Conservation (phyloP, 805 yeast species). For the Saccharomycopsis fibuligera region DNA sequence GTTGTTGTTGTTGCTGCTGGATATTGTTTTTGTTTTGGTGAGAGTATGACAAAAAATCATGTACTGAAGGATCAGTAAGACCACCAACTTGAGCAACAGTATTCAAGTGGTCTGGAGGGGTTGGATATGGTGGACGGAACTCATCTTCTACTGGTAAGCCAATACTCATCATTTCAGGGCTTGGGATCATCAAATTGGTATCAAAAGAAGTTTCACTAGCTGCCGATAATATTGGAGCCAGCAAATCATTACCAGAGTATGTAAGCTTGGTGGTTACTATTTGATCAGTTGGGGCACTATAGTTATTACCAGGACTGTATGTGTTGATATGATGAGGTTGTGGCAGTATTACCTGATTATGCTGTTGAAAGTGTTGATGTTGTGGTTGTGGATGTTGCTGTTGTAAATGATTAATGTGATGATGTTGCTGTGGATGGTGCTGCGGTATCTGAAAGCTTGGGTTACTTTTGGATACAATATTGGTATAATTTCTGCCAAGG, state of each 20-base stretch:
- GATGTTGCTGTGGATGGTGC: neutral
- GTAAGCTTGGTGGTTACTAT: neutral
- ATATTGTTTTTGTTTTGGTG: neutral
- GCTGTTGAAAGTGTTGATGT: too few species aligned
- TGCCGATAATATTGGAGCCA: neutral
- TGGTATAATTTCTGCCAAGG: too few species aligned
- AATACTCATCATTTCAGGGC: conserved; percentile 1
- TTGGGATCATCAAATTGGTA: neutral
- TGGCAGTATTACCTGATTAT: too few species aligned
- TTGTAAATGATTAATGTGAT: neutral
- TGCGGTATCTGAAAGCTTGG: neutral
- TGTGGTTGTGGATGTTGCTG: neutral
- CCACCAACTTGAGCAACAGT: too few species aligned
- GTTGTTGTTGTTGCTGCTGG: neutral
- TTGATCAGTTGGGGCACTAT: neutral
- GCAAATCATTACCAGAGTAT: neutral
- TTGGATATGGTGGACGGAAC: conserved; percentile 7
- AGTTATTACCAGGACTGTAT: too few species aligned
- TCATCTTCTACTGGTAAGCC: conserved; percentile 4
- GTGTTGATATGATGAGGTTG: too few species aligned
- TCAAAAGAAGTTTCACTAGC: conserved; percentile 9
- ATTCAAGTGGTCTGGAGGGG: conserved; percentile 10
- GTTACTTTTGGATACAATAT: too few species aligned
- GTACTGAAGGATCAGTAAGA: neutral
- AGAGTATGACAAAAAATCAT: neutral